Evolutionary conservation across 2,329 filamentous ascomycete genomes (phyloP).

Genomic region (Colletotrichum salicis): DNA sequence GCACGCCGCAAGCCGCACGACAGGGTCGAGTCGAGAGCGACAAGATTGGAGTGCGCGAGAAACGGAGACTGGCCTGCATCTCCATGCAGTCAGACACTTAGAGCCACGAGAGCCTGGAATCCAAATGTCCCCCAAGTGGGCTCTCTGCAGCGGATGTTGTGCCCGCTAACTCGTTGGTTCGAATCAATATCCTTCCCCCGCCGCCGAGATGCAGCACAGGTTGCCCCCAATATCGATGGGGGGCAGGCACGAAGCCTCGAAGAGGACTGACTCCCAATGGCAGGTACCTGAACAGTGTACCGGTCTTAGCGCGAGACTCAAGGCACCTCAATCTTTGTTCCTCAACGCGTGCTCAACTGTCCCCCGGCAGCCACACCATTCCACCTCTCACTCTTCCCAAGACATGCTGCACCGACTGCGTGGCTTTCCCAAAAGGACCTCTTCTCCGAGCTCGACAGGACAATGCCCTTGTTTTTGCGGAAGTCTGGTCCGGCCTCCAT

Average conservation of each 20-base stretch:
- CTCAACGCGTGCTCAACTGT: background rate
- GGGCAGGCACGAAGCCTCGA: background rate
- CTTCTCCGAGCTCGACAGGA: conserved; percentile 15
- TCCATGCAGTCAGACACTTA: background rate
- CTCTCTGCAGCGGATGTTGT: background rate
- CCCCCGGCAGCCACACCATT: background rate
- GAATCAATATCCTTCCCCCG: conserved; percentile 12
- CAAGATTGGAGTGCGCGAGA: background rate
- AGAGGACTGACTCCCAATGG: too few relatives aligned
- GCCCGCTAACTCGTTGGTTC: background rate
- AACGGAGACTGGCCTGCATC: background rate
- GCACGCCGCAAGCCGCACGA: background rate
- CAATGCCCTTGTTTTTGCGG: conserved; percentile 26
- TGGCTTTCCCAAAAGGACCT: conserved; percentile 25
- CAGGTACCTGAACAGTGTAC: background rate
- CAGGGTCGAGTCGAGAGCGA: background rate
- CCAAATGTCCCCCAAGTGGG: background rate
- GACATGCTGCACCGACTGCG: conserved; percentile 21
- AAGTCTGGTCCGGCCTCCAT: background rate
- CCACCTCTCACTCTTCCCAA: background rate
- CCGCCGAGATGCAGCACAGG: conserved; percentile 26
- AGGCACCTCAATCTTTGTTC: conserved; percentile 11
- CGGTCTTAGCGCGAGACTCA: background rate
- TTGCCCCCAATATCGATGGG: background rate
- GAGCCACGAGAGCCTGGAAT: background rate